A percentile compares a stretch with the other conserved stretches of the same genome.
Evolutionary conservation across 768 basidiomycete species (phyloP).

Genomic region (Daedaleopsis sinensis): DNA sequence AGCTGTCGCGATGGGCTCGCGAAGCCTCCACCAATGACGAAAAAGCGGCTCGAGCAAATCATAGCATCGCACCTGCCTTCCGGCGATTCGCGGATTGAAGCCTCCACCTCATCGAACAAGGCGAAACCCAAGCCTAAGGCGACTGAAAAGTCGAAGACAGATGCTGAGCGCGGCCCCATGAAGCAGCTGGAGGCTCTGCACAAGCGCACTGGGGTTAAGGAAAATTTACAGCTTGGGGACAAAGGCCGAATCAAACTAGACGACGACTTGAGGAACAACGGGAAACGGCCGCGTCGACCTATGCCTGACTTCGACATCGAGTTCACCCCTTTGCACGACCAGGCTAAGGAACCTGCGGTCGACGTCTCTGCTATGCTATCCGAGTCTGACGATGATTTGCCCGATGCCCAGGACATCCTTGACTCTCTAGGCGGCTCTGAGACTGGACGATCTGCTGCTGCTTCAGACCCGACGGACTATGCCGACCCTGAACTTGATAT

Average conservation of each 20-base stretch:
- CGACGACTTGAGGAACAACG: slow-evolving; percentile 3
- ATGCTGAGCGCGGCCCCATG: slow-evolving; percentile 34
- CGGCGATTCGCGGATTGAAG: not conserved
- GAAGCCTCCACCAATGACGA: slow-evolving; percentile 49
- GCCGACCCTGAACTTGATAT: slow-evolving; percentile 47
- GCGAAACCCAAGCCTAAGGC: slow-evolving; percentile 22
- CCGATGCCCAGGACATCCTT: slow-evolving; percentile 34
- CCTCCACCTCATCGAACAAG: not conserved
- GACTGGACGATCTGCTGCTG: slow-evolving; percentile 20
- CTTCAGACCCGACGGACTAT: slow-evolving; percentile 37
- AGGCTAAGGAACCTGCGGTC: not conserved
- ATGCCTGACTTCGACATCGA: slow-evolving; percentile 53
- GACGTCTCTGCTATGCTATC: slow-evolving; percentile 3
- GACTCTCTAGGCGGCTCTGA: slow-evolving; percentile 31
- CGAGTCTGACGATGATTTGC: slow-evolving; percentile 40
- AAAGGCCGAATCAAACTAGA: slow-evolving; percentile 52
- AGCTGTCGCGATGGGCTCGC: slow-evolving; percentile 76
- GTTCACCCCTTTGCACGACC: slow-evolving; percentile 41
- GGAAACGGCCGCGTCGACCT: slow-evolving; percentile 5
- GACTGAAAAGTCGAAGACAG: slow-evolving; percentile 25
- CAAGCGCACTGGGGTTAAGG: slow-evolving; percentile 43
- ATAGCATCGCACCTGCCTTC: slow-evolving; percentile 6
- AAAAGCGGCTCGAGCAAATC: slow-evolving; percentile 31
- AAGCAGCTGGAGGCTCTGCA: slow-evolving; percentile 48
- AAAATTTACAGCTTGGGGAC: slow-evolving; percentile 32